These are phyloP conservation scores for Lentinula detonsa DNA, from an alignment of 768 basidiomycete species.

Conservation along the genomic window DNA sequence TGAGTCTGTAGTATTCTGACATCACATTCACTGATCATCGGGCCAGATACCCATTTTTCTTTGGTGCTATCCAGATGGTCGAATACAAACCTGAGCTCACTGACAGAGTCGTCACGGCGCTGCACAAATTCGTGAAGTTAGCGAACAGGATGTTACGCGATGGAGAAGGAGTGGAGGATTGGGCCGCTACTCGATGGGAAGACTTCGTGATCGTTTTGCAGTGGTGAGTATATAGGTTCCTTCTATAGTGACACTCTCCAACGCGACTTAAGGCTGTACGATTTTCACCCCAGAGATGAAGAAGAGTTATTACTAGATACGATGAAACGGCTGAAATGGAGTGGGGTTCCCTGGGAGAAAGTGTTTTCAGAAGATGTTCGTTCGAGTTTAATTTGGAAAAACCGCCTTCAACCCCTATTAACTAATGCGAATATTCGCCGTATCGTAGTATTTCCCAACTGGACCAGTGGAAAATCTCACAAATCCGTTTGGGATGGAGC, in stretches of 20 bases:
- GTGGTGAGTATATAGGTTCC: constrained; percentile 28
- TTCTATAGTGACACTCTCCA: not conserved
- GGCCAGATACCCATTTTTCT: constrained; percentile 47
- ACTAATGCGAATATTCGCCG: no score
- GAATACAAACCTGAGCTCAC: constrained; percentile 39
- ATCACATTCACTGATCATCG: not conserved
- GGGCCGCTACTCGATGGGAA: constrained; percentile 52
- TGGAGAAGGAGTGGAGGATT: constrained; percentile 44
- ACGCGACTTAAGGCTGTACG: constrained; percentile 36
- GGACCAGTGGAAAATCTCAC: constrained; percentile 8
- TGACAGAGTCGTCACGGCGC: constrained; percentile 35
- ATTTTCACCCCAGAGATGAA: constrained; percentile 42
- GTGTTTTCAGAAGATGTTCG: constrained; percentile 40
- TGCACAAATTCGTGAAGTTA: constrained; percentile 46
- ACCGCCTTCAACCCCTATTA: not conserved
- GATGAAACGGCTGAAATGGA: constrained; percentile 45
- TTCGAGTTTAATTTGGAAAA: not conserved
- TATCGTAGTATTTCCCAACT: constrained; percentile 3
- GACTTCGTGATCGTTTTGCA: constrained; percentile 51
- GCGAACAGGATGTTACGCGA: constrained; percentile 48
- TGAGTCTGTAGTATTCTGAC: constrained; percentile 9
- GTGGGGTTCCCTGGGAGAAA: constrained; percentile 49
- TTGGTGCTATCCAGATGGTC: constrained; percentile 50
- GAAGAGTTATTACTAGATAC: constrained; percentile 46
- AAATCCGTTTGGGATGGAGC: constrained; percentile 6